Percentiles rank a stretch among this genome's conserved stretches.
Conservation (phyloP, 352 stramenopile species). For the Pythium dissotocum region DNA sequence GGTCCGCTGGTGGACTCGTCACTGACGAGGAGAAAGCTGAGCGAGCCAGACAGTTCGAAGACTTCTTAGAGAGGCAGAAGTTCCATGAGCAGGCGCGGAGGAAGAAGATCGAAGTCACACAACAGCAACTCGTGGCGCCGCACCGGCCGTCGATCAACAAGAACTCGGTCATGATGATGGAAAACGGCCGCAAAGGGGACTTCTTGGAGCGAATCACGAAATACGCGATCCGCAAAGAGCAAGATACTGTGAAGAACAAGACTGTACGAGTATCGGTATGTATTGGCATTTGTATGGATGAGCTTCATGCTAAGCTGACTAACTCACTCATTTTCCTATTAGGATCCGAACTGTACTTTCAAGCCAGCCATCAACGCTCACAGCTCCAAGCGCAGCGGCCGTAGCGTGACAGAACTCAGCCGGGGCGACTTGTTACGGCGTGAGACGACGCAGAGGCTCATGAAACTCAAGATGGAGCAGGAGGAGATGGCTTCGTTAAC, state of each 20-base stretch:
- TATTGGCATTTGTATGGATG: background rate
- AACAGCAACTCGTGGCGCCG: constrained; percentile 52
- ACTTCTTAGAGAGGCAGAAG: constrained; percentile 73
- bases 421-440: constrained; percentile 71
- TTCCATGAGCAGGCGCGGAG: constrained; percentile 68
- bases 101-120: constrained; percentile 66
- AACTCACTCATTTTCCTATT: background rate
- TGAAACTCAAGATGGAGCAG: constrained; percentile 89
- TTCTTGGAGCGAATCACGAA: constrained; percentile 80
- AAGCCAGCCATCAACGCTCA: constrained; percentile 78
- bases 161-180: constrained; percentile 77
- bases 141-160: constrained; percentile 84
- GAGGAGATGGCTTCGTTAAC: constrained; percentile 82
- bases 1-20: constrained; percentile 48
- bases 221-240: constrained; percentile 77
- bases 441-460: constrained; percentile 75
- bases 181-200: constrained; percentile 76
- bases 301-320: background rate
- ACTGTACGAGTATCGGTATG: constrained; percentile 56
- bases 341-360: constrained; percentile 87
- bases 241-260: constrained; percentile 80
- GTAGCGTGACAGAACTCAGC: constrained; percentile 80
- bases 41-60: constrained; percentile 54
- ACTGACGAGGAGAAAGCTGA: constrained; percentile 51
- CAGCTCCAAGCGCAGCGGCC: constrained; percentile 59